Evolutionary conservation across 768 basidiomycete genomes (phyloP), one percentile per base, ranked within the genome.

Genomic region (Tylopilus sp.): DNA sequence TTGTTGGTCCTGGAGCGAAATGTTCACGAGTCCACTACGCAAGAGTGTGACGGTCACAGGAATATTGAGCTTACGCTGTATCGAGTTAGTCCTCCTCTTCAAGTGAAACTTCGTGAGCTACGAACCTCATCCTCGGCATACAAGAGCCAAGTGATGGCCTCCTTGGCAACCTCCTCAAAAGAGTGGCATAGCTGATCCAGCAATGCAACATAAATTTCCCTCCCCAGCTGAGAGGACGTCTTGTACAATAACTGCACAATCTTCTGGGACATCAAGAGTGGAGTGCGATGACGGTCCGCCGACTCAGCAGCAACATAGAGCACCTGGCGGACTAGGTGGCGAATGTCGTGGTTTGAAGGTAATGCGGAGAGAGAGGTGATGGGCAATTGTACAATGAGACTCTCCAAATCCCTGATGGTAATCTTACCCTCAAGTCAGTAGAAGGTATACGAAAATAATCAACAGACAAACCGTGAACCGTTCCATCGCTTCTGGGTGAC

Each of bases 191-290:
- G 74, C 55, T 92, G 87, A 52, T 94, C 88, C 13, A 99, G 74
- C 40, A 99, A 74, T 40, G 86, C 82, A 35, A 93, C 94, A 66
- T 93, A 99, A 10, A 97, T 87, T 67, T 99, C 95, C 47, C 95
- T 81, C 0, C 90, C 93, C 50, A 99, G 78, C 57, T 89, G 85
- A 3, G 83, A 83, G 4, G 80, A 77, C 1, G 90, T 90, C 75
- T 95, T 95, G 76, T 94, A 99, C 51, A 99, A 71, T 30, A 94
- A 76, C 66, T 97, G 95, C 4, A 98, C 95, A 49, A 95, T 88
- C 72, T 97, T 95, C 71, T 99, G 95, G 1, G 95, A 94, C 75
- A 97, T 94, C 59, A 84, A 78, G 51, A 98, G 74, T 1, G 94
- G 91, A 3, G 93, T 95, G 46, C 89, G 86, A 50, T 91, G 86